Evolutionary conservation across 371 early-diverging fungal species (phyloP).

Genomic region (Mucor ambiguus): DNA sequence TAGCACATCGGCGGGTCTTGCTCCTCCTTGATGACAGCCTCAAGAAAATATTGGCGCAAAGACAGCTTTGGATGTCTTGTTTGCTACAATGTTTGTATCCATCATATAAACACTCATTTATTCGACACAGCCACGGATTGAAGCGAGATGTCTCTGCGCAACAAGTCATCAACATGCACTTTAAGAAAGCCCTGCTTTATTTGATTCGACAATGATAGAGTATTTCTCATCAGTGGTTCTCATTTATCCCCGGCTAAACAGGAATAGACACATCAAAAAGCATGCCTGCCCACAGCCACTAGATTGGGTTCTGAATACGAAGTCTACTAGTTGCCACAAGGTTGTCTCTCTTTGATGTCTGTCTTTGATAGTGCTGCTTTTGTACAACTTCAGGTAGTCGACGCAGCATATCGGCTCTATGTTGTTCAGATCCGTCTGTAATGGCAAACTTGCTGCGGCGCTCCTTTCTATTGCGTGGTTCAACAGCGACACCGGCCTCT

Average conservation of each 20-base stretch:
- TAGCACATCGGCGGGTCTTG: background rate
- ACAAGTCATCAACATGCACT: too few species aligned
- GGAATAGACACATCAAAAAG: too few species aligned
- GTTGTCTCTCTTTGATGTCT: slow-evolving; percentile 15
- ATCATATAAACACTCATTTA: too few species aligned
- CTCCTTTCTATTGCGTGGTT: slow-evolving; percentile 30
- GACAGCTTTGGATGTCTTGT: too few species aligned
- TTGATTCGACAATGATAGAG: too few species aligned
- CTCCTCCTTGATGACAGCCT: background rate
- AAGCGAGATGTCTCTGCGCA: too few species aligned
- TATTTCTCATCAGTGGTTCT: too few species aligned
- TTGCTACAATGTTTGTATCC: too few species aligned
- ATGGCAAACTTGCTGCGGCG: slow-evolving; percentile 25
- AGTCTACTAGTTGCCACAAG: slow-evolving; percentile 19
- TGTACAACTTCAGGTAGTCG: slow-evolving; percentile 22
- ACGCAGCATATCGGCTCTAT: slow-evolving; percentile 8
- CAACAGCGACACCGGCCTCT: slow-evolving; percentile 28
- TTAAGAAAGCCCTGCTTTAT: too few species aligned
- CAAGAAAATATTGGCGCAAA: too few species aligned
- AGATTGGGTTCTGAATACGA: slow-evolving; percentile 30
- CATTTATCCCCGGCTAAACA: too few species aligned
- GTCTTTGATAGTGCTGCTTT: slow-evolving; percentile 21
- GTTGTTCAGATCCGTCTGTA: slow-evolving; percentile 9
- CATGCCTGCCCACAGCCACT: background rate
- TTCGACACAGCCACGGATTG: too few species aligned